phyloP scores from a whole-genome alignment of 106 monocot species.

The Dactylorhiza incarnata region DNA sequence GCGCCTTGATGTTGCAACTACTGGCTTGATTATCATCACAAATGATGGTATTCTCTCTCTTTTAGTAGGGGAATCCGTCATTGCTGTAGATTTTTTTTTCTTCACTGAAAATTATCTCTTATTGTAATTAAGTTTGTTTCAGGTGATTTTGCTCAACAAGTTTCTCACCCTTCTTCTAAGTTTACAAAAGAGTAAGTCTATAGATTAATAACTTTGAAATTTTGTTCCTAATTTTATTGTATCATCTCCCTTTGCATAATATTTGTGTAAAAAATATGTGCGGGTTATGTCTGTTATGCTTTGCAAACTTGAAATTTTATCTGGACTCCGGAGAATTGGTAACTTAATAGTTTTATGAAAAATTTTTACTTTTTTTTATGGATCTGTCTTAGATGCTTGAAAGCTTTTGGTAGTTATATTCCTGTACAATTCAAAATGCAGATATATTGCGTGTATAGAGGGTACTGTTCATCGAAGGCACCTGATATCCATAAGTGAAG shows the following conservation, averaged over 20 bases:
- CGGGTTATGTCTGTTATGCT: background rate
- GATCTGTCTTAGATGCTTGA: background rate
- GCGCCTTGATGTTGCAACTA: slow-evolving; percentile 97
- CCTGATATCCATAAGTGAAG: slow-evolving; percentile 76
- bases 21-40: slow-evolving; percentile 88
- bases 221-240: background rate
- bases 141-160: slow-evolving; percentile 91
- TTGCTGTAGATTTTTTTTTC: background rate
- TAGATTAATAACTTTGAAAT: background rate
- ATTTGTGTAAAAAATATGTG: background rate
- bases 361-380: background rate
- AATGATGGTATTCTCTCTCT: slow-evolving; percentile 71
- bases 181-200: slow-evolving; percentile 84
- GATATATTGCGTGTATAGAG: slow-evolving; percentile 81
- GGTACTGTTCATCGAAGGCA: slow-evolving; percentile 64
- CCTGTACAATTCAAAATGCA: slow-evolving; percentile 12
- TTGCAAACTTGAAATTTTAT: background rate
- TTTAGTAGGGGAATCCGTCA: background rate
- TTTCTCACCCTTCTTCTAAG: slow-evolving; percentile 93
- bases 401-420: background rate
- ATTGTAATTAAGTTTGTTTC: background rate
- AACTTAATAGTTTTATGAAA: background rate
- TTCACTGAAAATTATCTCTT: background rate
- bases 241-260: background rate
- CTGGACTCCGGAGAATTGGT: background rate